Conservation (phyloP, 805 yeast genomes). For the Cephaloascus fragrans region DNA sequence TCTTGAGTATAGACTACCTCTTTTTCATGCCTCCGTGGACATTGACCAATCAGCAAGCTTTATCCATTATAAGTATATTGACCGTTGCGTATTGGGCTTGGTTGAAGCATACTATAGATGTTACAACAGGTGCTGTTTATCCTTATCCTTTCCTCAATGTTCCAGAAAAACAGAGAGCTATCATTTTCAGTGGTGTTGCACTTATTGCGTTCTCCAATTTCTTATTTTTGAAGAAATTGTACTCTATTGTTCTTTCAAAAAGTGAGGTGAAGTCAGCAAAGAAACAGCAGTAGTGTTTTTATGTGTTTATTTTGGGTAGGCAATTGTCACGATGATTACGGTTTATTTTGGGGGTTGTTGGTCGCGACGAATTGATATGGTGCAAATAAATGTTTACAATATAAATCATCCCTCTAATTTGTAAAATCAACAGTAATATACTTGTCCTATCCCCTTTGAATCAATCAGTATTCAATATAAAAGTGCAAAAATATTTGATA, state of each 20-base stretch:
- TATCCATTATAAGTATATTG: constrained; percentile 24
- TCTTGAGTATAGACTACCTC: constrained; percentile 46
- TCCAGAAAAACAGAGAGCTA: constrained; percentile 27
- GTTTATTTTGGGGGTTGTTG: too few relatives aligned
- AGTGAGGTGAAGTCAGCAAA: neutral
- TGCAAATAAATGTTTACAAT: too few relatives aligned
- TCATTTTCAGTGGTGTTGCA: constrained; percentile 39
- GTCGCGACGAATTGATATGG: too few relatives aligned
- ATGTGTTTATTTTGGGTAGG: too few relatives aligned
- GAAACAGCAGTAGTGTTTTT: neutral
- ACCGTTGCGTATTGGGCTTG: constrained; percentile 44
- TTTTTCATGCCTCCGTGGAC: constrained; percentile 38
- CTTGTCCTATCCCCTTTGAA: too few relatives aligned
- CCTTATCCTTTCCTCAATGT: constrained; percentile 67
- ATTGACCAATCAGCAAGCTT: constrained; percentile 21
- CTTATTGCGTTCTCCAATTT: constrained; percentile 15
- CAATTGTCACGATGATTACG: too few relatives aligned
- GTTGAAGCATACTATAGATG: constrained; percentile 37
- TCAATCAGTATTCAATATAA: constrained; percentile 21
- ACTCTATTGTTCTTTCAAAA: neutral
- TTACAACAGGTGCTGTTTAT: constrained; percentile 36
- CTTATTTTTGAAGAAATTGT: neutral
- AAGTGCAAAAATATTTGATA: constrained; percentile 47
- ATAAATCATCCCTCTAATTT: too few relatives aligned
- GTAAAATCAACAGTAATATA: too few relatives aligned